phyloP scores from a whole-genome alignment of 192 early-diverging fungal genomes.

The Podila verticillata region DNA sequence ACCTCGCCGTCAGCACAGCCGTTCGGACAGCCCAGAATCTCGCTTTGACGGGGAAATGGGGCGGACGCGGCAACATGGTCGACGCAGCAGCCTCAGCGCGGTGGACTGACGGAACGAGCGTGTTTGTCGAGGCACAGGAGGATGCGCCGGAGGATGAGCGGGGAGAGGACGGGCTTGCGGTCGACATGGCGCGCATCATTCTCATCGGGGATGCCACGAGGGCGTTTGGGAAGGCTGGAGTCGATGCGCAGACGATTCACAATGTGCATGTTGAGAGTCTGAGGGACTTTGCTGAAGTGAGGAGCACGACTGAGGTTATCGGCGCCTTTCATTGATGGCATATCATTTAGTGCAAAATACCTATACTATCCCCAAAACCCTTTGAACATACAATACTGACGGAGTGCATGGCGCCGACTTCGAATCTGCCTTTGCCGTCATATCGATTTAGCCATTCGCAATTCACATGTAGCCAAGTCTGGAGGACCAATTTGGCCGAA shows the following conservation, averaged over 20 bases:
- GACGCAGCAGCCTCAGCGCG: constrained; percentile 24
- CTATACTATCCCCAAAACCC: no score
- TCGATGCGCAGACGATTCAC: constrained; percentile 22
- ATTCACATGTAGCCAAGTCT: no score
- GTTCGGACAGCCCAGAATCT: constrained; percentile 32
- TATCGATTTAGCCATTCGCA: no score
- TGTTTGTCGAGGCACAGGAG: constrained; percentile 23
- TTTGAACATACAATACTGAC: no score
- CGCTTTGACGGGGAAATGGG: constrained; percentile 26
- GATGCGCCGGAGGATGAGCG: constrained; percentile 26
- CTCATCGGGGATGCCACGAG: constrained; percentile 26
- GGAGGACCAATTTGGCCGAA: no score
- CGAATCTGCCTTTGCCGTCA: no score
- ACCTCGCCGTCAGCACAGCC: constrained; percentile 22
- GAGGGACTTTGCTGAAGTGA: constrained; percentile 32
- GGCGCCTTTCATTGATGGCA: constrained; percentile 28
- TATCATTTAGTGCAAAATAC: not conserved
- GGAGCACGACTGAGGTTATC: constrained; percentile 27
- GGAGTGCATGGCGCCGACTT: no score
- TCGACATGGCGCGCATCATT: constrained; percentile 28
- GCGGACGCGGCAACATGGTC: constrained; percentile 25
- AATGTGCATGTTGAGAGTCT: constrained; percentile 28
- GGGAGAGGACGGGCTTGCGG: constrained; percentile 21
- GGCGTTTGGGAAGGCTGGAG: constrained; percentile 24
- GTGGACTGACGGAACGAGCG: constrained; percentile 27